Evolutionary conservation across 2,329 filamentous ascomycete genomes (phyloP), one percentile per base, ranked within the genome.

Genomic region (Ceratocystis harringtonii): DNA sequence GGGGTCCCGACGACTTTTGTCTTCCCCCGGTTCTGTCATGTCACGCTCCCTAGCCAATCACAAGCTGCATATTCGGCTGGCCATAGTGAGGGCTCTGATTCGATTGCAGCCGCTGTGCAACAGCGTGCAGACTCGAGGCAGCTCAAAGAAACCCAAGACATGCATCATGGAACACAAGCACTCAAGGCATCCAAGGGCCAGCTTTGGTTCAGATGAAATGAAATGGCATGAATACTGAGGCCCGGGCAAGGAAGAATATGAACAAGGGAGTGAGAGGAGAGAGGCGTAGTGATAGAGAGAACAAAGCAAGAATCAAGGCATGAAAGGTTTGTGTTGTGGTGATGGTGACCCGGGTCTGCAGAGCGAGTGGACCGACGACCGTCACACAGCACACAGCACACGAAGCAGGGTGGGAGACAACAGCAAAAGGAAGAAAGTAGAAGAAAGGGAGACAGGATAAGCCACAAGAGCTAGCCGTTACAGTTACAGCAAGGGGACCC

Each of bases 111-210:
- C 17, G 17, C 28, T n/a, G 55, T 36, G 28, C 17, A 58, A 58
- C 55, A 36, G 55, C 12, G 28, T 36, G 19, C 55, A 58, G 55
- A 58, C 55, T 36, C 55, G 55, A 58, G 15, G 28, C 55, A 19
- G 43, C 22, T 30, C 22, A 62, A 28, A 50, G 25, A 25, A 62
- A 19, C 5, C 43, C 17, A 41, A 62, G 28, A 48, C 36, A 45
- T 48, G 45, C 61, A 62, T 17, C 43, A 44, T 17, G 41, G 25
- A 45, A 44, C 41, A 62, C 61, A 62, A 48, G 61, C n/a, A 48
- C 41, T 6, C 7, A 22, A 30, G 61, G 36, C 36, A 41, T 41
- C 36, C 12, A 41, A 41, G 36, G 10, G 28, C n/a, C 25, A 36
- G 55, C 15, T 32, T 22, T 50, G 41, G 43, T 22, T 7, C 43